These are phyloP conservation scores for Pisolithus marmoratus DNA, from an alignment of 768 basidiomycete genomes.

Conservation along the genomic window DNA sequence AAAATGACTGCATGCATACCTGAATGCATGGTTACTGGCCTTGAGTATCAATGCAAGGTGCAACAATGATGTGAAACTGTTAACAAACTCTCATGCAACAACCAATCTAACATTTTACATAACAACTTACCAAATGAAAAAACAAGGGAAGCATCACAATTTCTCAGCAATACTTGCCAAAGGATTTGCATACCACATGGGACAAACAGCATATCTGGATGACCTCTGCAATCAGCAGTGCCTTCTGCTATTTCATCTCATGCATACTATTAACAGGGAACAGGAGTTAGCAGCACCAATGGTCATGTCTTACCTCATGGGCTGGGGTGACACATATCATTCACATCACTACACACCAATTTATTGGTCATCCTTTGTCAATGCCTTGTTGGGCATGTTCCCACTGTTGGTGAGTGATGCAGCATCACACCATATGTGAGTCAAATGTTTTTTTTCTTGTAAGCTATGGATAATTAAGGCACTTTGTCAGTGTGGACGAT, in stretches of 20 bases:
- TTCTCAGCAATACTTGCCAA: slow-evolving; percentile 31
- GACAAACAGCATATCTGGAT: slow-evolving; percentile 9
- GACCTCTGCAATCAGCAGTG: slow-evolving; percentile 22
- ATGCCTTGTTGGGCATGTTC: slow-evolving; percentile 7
- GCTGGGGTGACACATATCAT: slow-evolving; percentile 32
- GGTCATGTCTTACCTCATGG: slow-evolving; percentile 39
- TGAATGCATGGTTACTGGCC: too few species aligned
- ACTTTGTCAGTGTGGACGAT: too few species aligned
- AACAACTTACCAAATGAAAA: slow-evolving; percentile 31
- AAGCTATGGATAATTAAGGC: too few species aligned
- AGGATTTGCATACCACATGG: too few species aligned
- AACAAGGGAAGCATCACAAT: slow-evolving; percentile 25
- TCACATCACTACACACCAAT: slow-evolving; percentile 34
- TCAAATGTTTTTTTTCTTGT: too few species aligned
- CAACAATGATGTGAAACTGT: too few species aligned
- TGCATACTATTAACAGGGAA: slow-evolving; percentile 29
- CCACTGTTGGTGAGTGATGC: too few species aligned
- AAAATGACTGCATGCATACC: too few species aligned
- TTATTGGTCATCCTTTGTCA: slow-evolving; percentile 27
- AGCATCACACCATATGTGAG: too few species aligned
- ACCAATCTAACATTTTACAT: slow-evolving; percentile 35
- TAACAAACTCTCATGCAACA: too few species aligned
- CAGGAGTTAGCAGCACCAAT: slow-evolving; percentile 35
- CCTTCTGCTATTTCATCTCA: slow-evolving; percentile 26
- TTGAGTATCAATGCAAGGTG: too few species aligned